Percentiles rank a stretch among this genome's conserved stretches.
These are phyloP conservation scores for Harringtonia aguacate DNA, from an alignment of 2,329 filamentous ascomycete species.

Conservation along the genomic window DNA sequence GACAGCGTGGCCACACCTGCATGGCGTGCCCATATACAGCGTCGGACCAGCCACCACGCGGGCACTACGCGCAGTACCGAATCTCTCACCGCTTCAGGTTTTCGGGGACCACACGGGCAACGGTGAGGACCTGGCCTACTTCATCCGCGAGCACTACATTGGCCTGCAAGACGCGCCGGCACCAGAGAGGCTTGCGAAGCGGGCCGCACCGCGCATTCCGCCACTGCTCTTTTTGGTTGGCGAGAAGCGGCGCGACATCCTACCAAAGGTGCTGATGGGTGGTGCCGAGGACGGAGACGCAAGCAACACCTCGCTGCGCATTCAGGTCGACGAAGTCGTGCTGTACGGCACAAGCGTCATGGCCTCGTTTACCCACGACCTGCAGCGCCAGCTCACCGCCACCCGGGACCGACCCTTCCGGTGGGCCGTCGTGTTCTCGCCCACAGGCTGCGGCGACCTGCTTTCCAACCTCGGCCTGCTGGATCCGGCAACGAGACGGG, in stretches of 20 bases:
- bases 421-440: constrained; percentile 70
- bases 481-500: constrained; percentile 29
- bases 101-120: constrained; percentile 76
- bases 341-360: constrained; percentile 83
- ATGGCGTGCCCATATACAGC: constrained; percentile 57
- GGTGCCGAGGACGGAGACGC: constrained; percentile 22
- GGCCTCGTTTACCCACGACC: constrained; percentile 63
- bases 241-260: constrained; percentile 80
- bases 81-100: constrained; percentile 46
- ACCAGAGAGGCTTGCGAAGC: constrained; percentile 54
- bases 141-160: constrained; percentile 70
- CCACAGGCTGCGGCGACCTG: constrained; percentile 53
- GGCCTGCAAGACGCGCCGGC: constrained; percentile 22
- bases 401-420: constrained; percentile 31
- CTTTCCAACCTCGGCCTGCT: constrained; percentile 41
- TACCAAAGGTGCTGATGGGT: constrained; percentile 68
- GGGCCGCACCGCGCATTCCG: too few species aligned
- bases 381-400: constrained; percentile 37
- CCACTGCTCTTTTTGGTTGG: constrained; percentile 80
- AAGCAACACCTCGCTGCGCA: constrained; percentile 29
- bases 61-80: constrained; percentile 49
- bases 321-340: constrained; percentile 65
- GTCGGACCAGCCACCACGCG: constrained; percentile 74
- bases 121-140: constrained; percentile 66
- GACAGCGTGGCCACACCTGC: constrained; percentile 38